Evolutionary conservation across 164 flowering plant genomes (phyloP).

Genomic region (Annona squamosa): DNA sequence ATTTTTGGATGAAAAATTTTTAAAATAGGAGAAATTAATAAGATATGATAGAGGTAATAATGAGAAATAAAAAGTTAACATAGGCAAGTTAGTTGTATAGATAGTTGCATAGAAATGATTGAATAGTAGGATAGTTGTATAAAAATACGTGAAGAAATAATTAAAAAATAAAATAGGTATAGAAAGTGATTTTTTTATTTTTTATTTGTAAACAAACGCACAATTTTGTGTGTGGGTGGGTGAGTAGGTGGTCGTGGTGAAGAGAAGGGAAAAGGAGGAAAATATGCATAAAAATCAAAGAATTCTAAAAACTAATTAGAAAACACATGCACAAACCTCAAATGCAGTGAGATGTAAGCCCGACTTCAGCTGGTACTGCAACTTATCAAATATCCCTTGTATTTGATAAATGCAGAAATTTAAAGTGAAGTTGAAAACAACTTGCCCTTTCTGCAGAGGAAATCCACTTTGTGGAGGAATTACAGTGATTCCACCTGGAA

Average conservation of each 20-base stretch:
- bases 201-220: no score
- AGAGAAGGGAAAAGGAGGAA: background rate
- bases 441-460: conserved; percentile 70
- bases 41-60: no score
- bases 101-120: no score
- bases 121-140: no score
- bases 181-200: no score
- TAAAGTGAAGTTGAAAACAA: conserved; percentile 40
- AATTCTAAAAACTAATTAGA: background rate
- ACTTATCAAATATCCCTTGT: conserved; percentile 46
- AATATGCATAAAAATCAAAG: background rate
- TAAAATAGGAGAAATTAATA: no score
- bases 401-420: conserved; percentile 69
- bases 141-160: no score
- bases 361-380: conserved; percentile 49
- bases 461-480: conserved; percentile 61
- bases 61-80: no score
- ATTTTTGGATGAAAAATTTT: no score
- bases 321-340: conserved; percentile 47
- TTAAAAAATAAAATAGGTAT: background rate
- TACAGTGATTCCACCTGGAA: conserved; percentile 71
- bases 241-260: background rate
- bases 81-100: no score
- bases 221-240: background rate
- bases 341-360: conserved; percentile 50